Base-by-base conservation (phyloP, 345 rosid genomes). In the Cardamine resedifolia region DNA sequence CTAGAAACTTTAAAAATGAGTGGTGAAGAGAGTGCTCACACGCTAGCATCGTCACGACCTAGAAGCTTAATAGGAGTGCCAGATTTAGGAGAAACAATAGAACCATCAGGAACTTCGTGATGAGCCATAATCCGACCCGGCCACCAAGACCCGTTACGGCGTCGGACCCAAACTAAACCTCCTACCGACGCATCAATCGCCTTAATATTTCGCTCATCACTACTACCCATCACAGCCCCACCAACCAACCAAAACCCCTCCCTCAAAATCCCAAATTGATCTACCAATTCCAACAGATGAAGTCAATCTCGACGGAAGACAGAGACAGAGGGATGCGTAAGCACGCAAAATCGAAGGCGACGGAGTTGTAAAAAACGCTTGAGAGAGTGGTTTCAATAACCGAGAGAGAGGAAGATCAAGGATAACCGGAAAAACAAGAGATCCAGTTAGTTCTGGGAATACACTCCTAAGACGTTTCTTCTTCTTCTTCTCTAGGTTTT, bases 121-220 rank as follows among this genome's bases (percentile, higher is more conserved):
- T 88, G 85, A 57, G 90, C 86, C 89, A 95, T 77, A 51, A 95
- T 91, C 84, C 88, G 88, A 74, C 99, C 99, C 19, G 99, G 99
- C 99, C 99, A 95, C 99, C 99, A 95, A 0, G 98, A 88, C 59
- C 99, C 98, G 82, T 95, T 95, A 58, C 99, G 82, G 38, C 99
- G 86, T 15, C 97, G 90, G 63, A 95, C 99, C 99, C 99, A 95
- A 70, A 95, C 99, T 78, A 95, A 81, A 15, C 90, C 89, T 14
- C 98, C 99, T 21, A 90, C 91, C 5, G 96, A 85, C 20, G 94
- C 82, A 78, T 95, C 98, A 82, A 95, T 86, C 79, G 80, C 85
- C 79, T 79, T 83, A 72, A 44, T 64, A 66, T 77, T 71, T 70
- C 79, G 77, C 78, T 82, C 96, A 62, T 84, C 89, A 59, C 85